Evolutionary conservation across 768 basidiomycete species (phyloP), one percentile per base, ranked within the genome.

Genomic region (Russula sp.): DNA sequence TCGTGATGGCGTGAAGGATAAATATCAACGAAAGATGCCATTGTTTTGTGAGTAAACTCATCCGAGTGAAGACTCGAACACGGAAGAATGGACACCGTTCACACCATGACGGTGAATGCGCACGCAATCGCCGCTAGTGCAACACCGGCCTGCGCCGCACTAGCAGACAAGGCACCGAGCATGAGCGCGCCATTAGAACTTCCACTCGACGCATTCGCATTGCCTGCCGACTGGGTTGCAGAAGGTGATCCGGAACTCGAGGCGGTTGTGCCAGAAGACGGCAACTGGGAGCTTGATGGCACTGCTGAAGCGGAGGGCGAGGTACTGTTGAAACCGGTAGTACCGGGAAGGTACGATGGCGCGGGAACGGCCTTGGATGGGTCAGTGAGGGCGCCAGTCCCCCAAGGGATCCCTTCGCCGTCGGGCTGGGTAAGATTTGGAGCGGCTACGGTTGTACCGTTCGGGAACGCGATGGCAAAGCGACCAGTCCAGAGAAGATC

Each of bases 401-500:
- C 91, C 86, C 86, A 92, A 1, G 84, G 79, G 50, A 91, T 85
- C 16, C 73, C 44, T 0, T 66, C 38, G 28, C 72, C 66, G 11
- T 76, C 72, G 7, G 85, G 83, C 68, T 91, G 86, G 0, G 74
- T 81, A 13, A 76, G 40, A 61, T 89, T 78, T 20, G 81, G 61
- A 0, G 90, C 79, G 5, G 83, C 69, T 3, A 78, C 78, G 57
- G 79, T 76, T 9, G 74, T 66, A 14, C 83, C 84, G 28, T 73
- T 68, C 4, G 79, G 51, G 38, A 79, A 81, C 3, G 86, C 83
- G 70, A 93, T 90, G 40, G 86, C 77, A 79, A 91, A 92, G 26
- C 91, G 87, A 18, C 83, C 84, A 2, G 89, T 89, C 91, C 91
- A 93, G 26, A 70, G 67, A 40, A 76, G 73, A 71, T 77, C 71